Evolutionary conservation across 1,284 basidiomycete genomes (phyloP).

Genomic region (Leccinum insolens): DNA sequence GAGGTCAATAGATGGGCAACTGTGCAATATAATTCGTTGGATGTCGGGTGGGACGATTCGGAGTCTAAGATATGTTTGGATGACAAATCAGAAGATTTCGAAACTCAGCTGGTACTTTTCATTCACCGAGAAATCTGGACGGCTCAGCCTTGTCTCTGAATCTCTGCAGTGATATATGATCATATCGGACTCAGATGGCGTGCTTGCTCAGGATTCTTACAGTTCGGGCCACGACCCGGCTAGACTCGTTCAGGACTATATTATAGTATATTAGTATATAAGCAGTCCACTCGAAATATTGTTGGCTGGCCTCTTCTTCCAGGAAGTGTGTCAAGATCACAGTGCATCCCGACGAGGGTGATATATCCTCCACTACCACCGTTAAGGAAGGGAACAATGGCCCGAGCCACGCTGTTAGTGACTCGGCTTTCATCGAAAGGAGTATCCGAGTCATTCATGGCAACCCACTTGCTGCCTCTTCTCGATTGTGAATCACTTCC

Average conservation of each 20-base stretch:
- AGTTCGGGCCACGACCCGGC: neutral
- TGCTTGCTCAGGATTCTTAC: neutral
- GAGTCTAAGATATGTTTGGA: neutral
- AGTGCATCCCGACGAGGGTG: conserved; percentile 8
- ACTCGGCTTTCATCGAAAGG: conserved; percentile 13
- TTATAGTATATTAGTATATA: no score
- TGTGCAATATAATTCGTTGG: neutral
- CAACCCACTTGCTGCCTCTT: conserved; percentile 3
- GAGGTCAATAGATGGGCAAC: neutral
- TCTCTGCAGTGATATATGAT: neutral
- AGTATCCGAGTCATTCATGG: neutral
- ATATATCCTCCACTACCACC: conserved; percentile 60
- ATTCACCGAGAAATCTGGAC: no score
- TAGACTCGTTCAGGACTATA: no score
- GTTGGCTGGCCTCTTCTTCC: no score
- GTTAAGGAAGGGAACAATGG: conserved; percentile 38
- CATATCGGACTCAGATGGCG: neutral
- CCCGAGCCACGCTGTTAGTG: conserved; percentile 51
- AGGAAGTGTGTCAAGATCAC: no score
- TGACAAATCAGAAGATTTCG: neutral
- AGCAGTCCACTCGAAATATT: no score
- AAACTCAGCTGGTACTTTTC: neutral
- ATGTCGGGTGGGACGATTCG: neutral
- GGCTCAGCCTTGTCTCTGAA: no score
- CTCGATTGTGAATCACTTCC: conserved; percentile 63